A percentile compares a stretch with the other conserved stretches of the same genome.
These are phyloP conservation scores for Salix koriyanagi DNA, from an alignment of 345 rosid genomes.

Conservation along the genomic window DNA sequence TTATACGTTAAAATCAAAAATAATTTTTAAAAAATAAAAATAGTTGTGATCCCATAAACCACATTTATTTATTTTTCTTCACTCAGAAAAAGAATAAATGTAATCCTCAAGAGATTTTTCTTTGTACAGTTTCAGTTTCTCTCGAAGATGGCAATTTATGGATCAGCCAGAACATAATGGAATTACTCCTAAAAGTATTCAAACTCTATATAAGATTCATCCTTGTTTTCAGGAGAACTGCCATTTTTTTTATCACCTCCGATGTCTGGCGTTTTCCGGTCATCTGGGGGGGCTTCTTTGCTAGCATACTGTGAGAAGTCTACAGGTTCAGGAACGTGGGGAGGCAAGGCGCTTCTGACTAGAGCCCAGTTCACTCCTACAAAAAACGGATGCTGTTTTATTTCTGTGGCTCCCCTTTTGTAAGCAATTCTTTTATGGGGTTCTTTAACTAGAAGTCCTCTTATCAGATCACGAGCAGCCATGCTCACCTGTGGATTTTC, in stretches of 20 bases:
- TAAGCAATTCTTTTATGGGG: slow-evolving; percentile 79
- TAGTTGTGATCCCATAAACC: no score
- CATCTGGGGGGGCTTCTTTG: slow-evolving; percentile 41
- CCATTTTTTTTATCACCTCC: not conserved
- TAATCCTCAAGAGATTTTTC: not conserved
- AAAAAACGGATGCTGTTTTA: slow-evolving; percentile 85
- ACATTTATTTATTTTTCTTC: slow-evolving; percentile 5
- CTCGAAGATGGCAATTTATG: not conserved
- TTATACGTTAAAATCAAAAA: no score
- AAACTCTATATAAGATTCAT: slow-evolving; percentile 22
- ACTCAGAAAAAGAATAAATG: slow-evolving; percentile 6
- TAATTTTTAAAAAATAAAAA: not conserved
- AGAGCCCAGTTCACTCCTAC: slow-evolving; percentile 92
- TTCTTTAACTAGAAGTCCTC: slow-evolving; percentile 71
- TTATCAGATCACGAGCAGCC: slow-evolving; percentile 68
- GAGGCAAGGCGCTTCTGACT: slow-evolving; percentile 76
- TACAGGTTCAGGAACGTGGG: slow-evolving; percentile 72
- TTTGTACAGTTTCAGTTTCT: slow-evolving; percentile 3
- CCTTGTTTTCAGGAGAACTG: not conserved
- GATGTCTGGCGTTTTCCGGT: not conserved
- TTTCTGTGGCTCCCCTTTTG: slow-evolving; percentile 86
- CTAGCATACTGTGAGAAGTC: slow-evolving; percentile 52
- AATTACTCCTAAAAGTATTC: slow-evolving; percentile 15
- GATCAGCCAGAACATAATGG: not conserved
- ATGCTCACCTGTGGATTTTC: slow-evolving; percentile 63